A percentile compares a stretch with the other conserved stretches of the same genome.
phyloP scores from a whole-genome alignment of 805 yeast genomes.

The Lipomyces anomalus region DNA sequence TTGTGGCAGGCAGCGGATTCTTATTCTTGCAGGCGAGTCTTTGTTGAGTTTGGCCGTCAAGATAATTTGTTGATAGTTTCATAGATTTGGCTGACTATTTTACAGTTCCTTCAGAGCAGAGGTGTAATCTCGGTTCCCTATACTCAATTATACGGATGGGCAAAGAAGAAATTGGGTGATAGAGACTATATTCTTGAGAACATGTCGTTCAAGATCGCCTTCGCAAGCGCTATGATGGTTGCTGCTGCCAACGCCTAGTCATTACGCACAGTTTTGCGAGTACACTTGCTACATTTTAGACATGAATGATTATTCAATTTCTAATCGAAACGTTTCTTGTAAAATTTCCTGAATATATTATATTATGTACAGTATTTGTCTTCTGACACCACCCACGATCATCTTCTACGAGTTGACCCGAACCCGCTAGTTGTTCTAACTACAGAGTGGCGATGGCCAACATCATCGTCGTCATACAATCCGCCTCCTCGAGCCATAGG shows the following conservation, averaged over 20 bases:
- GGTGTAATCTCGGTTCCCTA: slow-evolving; percentile 41
- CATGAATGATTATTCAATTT: too few relatives aligned
- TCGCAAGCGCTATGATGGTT: slow-evolving; percentile 45
- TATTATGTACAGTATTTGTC: too few relatives aligned
- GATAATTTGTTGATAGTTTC: neutral
- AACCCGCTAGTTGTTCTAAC: slow-evolving; percentile 12
- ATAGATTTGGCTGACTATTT: slow-evolving; percentile 5
- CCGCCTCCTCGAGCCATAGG: too few relatives aligned
- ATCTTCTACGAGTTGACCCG: slow-evolving; percentile 17
- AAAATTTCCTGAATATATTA: too few relatives aligned
- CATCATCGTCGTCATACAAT: too few relatives aligned
- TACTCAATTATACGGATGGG: slow-evolving; percentile 31
- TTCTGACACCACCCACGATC: too few relatives aligned
- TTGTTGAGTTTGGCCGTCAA: neutral
- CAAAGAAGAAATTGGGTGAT: slow-evolving; percentile 37
- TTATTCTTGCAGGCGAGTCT: slow-evolving; percentile 25
- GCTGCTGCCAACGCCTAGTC: slow-evolving; percentile 44
- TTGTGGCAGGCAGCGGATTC: slow-evolving; percentile 40
- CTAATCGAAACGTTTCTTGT: too few relatives aligned
- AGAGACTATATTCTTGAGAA: slow-evolving; percentile 46
- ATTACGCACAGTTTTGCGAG: too few relatives aligned
- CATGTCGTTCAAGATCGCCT: slow-evolving; percentile 53
- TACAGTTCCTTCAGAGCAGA: slow-evolving; percentile 47
- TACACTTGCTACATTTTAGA: too few relatives aligned
- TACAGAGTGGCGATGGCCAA: too few relatives aligned